Evolutionary conservation across 176 grass and related monocot species (phyloP).

Genomic region (Elymus sibiricus): DNA sequence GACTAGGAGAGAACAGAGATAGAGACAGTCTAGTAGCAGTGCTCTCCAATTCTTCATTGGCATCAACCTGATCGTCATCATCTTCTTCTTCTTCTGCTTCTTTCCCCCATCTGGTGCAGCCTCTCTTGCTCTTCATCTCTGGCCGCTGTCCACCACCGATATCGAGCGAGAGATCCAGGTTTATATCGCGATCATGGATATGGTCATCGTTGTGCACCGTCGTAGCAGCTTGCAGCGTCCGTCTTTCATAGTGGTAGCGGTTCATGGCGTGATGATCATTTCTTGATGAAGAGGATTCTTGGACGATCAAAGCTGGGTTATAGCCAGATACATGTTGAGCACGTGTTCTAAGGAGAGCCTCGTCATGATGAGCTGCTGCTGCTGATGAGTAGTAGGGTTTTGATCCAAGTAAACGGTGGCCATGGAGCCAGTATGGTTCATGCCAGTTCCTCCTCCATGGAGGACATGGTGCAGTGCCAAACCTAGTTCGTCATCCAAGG

Average conservation of each 20-base stretch:
- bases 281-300: not conserved
- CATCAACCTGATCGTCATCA: not conserved
- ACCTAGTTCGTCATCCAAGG: slow-evolving; percentile 1
- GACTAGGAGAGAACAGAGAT: slow-evolving; percentile 20
- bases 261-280: slow-evolving; percentile 18
- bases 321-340: slow-evolving; percentile 2
- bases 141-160: not conserved
- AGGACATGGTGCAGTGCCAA: slow-evolving; percentile 7
- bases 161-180: slow-evolving; percentile 35
- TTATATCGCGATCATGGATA: not conserved
- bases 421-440: slow-evolving; percentile 15
- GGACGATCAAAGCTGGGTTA: too few species aligned
- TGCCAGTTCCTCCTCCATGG: slow-evolving; percentile 22
- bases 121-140: not conserved
- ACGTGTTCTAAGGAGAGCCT: not conserved
- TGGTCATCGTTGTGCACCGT: not conserved
- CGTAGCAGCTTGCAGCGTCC: not conserved
- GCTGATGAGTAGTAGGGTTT: slow-evolving; percentile 6
- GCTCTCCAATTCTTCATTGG: slow-evolving; percentile 16
- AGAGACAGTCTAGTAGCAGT: slow-evolving; percentile 17
- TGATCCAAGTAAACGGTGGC: slow-evolving; percentile 14
- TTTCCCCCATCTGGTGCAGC: too few species aligned
- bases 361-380: too few species aligned
- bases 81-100: slow-evolving; percentile 1
- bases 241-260: not conserved